Evolutionary conservation across 371 early-diverging fungal genomes (phyloP).

Genomic region (Mucor plumbeus): DNA sequence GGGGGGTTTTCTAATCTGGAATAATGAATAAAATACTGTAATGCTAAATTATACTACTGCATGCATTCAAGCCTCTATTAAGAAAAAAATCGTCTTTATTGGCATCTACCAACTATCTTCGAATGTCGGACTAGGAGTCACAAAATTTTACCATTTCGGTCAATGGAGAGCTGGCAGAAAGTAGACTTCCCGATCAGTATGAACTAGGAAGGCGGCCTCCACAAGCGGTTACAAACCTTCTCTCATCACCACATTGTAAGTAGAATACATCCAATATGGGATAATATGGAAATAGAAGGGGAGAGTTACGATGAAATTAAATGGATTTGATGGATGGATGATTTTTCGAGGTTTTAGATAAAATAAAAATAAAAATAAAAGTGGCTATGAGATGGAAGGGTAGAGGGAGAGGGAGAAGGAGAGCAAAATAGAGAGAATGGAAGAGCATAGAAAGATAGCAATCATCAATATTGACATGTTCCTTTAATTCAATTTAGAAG

Average conservation of each 20-base stretch:
- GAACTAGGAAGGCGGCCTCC: conserved; percentile 5
- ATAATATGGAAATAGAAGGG: neutral
- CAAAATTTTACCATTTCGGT: conserved; percentile 1
- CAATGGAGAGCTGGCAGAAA: conserved; percentile 4
- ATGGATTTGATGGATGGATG: conserved; percentile 15
- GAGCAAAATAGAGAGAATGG: conserved; percentile 7
- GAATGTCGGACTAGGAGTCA: conserved; percentile 5
- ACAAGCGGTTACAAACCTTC: conserved; percentile 25
- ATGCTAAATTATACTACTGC: no score
- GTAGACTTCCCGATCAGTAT: conserved; percentile 12
- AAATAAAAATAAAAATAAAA: conserved; percentile 1
- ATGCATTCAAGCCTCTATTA: no score
- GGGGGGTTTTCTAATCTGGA: no score
- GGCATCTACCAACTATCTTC: neutral
- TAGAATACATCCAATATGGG: conserved; percentile 10
- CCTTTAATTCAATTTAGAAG: conserved; percentile 9
- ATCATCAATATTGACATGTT: neutral
- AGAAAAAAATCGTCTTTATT: no score
- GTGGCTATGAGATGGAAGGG: neutral
- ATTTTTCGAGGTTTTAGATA: neutral
- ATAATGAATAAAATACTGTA: no score
- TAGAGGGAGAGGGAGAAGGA: neutral
- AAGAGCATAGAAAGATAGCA: neutral
- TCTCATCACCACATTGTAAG: conserved; percentile 43
- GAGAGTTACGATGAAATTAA: neutral